A percentile compares a stretch with the other conserved stretches of the same genome.
These are phyloP conservation scores for Penicillium pulvis DNA, from an alignment of 495 filamentous ascomycete species.

Conservation along the genomic window DNA sequence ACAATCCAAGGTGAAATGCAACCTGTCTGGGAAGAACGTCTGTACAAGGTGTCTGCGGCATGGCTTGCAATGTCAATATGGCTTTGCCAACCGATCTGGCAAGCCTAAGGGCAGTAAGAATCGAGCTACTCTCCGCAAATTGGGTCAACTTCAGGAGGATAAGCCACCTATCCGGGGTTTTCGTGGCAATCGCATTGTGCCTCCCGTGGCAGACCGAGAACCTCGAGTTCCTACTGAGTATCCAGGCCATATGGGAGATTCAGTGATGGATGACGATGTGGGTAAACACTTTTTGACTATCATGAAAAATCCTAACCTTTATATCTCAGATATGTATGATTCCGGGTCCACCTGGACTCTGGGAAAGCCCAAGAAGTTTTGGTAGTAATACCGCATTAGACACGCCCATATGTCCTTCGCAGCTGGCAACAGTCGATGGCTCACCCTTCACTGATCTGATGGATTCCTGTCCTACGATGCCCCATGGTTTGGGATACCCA, in stretches of 20 bases:
- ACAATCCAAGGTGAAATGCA: conserved; percentile 53
- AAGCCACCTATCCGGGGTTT: conserved; percentile 28
- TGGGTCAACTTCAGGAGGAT: conserved; percentile 43
- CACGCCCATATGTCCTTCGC: conserved; percentile 26
- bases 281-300: neutral
- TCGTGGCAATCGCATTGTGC: conserved; percentile 22
- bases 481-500: conserved; percentile 27
- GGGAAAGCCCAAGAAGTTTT: conserved; percentile 30
- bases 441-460: conserved; percentile 26
- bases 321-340: conserved; percentile 25
- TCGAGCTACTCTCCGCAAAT: conserved; percentile 44
- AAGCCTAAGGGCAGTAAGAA: conserved; percentile 54
- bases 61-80: conserved; percentile 47
- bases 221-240: conserved; percentile 14
- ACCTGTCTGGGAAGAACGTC: conserved; percentile 42
- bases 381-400: conserved; percentile 16
- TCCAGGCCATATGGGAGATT: conserved; percentile 14
- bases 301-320: neutral
- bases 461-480: conserved; percentile 24
- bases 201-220: conserved; percentile 20
- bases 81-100: conserved; percentile 48
- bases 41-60: conserved; percentile 49
- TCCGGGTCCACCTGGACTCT: conserved; percentile 22
- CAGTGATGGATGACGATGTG: conserved; percentile 28
- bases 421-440: conserved; percentile 17